These are phyloP conservation scores for Paracamarosporium sp. DNA, from an alignment of 2,329 filamentous ascomycete genomes.

Conservation along the genomic window DNA sequence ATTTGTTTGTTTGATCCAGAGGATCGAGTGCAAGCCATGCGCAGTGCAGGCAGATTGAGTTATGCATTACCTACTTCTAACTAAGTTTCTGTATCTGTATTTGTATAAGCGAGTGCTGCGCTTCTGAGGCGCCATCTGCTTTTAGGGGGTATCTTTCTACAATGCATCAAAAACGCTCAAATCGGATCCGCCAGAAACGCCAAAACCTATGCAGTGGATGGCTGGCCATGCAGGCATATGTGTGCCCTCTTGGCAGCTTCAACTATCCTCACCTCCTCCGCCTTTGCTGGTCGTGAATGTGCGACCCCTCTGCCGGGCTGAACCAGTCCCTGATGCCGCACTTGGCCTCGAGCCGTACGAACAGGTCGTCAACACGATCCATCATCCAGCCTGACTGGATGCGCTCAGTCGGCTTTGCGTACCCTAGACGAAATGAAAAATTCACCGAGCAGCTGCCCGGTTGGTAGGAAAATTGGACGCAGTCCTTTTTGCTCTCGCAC, in stretches of 20 bases:
- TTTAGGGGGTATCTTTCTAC: slow-evolving; percentile 15
- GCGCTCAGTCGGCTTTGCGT: slow-evolving; percentile 33
- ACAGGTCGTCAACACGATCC: slow-evolving; percentile 43
- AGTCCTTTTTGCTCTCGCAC: slow-evolving; percentile 40
- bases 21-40: not conserved
- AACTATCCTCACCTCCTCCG: slow-evolving; percentile 16
- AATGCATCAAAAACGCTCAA: slow-evolving; percentile 14
- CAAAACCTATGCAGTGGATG: not conserved
- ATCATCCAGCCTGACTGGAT: slow-evolving; percentile 44
- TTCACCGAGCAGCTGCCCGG: slow-evolving; percentile 40
- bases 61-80: no score
- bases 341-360: slow-evolving; percentile 36
- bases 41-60: not conserved
- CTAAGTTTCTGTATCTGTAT: no score
- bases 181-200: not conserved
- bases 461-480: slow-evolving; percentile 45
- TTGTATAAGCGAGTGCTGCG: slow-evolving; percentile 17
- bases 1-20: not conserved
- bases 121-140: slow-evolving; percentile 16
- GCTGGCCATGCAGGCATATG: not conserved
- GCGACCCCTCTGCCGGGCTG: slow-evolving; percentile 23
- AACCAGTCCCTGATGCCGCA: slow-evolving; percentile 45
- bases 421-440: slow-evolving; percentile 38
- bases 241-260: no score
- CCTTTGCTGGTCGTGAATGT: slow-evolving; percentile 11